These are phyloP conservation scores for Chlorella vulgaris DNA, from an alignment of 139 green algal genomes.

Conservation along the genomic window DNA sequence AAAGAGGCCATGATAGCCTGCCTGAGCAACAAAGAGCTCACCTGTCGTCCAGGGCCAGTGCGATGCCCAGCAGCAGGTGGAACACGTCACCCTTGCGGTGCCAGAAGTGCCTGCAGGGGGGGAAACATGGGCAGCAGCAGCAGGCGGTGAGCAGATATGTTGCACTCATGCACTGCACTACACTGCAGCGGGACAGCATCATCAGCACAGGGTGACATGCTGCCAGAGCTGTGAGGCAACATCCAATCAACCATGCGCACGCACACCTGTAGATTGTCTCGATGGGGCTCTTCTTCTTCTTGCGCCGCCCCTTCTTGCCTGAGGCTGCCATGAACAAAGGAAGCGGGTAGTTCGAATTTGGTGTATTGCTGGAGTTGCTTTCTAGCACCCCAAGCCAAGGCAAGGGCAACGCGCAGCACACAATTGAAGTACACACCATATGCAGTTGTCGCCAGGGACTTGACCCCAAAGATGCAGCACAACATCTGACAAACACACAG, in stretches of 20 bases:
- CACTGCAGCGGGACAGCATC: background rate
- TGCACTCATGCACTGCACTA: background rate
- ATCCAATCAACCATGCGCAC: too few species aligned
- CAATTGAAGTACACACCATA: too few species aligned
- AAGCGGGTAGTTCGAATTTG: too few species aligned
- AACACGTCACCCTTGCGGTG: constrained; percentile 56
- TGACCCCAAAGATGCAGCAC: too few species aligned
- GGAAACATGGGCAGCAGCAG: background rate
- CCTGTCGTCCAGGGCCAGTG: constrained; percentile 38
- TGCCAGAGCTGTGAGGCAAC: too few species aligned
- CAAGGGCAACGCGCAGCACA: too few species aligned
- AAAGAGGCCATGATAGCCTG: too few species aligned
- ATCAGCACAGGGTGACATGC: background rate
- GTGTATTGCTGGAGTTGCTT: too few species aligned
- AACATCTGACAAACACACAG: background rate
- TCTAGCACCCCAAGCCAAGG: too few species aligned
- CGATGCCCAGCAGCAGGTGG: constrained; percentile 47
- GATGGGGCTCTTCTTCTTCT: constrained; percentile 1
- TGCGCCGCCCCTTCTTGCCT: background rate
- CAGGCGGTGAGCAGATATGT: background rate
- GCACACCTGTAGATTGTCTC: background rate
- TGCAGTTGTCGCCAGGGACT: too few species aligned
- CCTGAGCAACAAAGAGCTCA: background rate
- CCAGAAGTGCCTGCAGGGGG: constrained; percentile 45
- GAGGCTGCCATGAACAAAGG: too few species aligned